Base-by-base conservation (phyloP, 352 stramenopile species). In the Phytophthora brassicae region DNA sequence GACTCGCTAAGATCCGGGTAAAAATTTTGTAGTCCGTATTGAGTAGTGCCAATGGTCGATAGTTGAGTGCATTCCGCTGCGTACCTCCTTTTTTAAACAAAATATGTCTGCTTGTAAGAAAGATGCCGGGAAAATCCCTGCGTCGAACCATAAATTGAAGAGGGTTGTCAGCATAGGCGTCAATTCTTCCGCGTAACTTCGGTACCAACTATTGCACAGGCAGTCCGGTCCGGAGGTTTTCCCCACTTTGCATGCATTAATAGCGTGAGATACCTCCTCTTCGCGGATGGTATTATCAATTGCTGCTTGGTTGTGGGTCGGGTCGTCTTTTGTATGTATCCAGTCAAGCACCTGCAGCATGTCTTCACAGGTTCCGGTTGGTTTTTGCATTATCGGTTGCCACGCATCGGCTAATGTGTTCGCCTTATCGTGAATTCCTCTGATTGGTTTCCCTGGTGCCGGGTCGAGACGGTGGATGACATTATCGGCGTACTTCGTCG, bases 21-120 rank as follows among this genome's bases (percentile, higher is more conserved):
- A 53, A 17, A 11, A 53, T 28, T n/a, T n/a, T 53, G 17, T 53
- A 53, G 19, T 53, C 46, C 1, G 46, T 53, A 16, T 53, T 53
- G 7, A 53, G 6, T n/a, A 53, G 16, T 0, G 46, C 14, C 4
- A 53, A 29, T 4, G 46, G 46, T 14, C 46, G 28, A 11, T 17
- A 53, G 23, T 53, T 46, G 14, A 46, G 41, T 6, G 41, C 19
- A 28, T 46, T 16, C 0, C 22, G 4, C 3, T 6, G 8, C 4
- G 17, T n/a, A 4, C 41, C 41, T 1, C 41, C 41, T 16, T 28
- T 46, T 16, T 46, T 28, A 1, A 8, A 19, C 41, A 46, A 4
- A 46, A 46, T 4, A 46, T 46, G n/a, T 46, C 41, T 2, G 41
- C 41, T 28, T 46, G 19, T 2, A 41, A 6, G 13, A 41, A 41